Percentiles rank a stretch among this genome's conserved stretches.
phyloP scores from a whole-genome alignment of 169 alveolate genomes.

The Pseudocohnilembus persalinus region DNA sequence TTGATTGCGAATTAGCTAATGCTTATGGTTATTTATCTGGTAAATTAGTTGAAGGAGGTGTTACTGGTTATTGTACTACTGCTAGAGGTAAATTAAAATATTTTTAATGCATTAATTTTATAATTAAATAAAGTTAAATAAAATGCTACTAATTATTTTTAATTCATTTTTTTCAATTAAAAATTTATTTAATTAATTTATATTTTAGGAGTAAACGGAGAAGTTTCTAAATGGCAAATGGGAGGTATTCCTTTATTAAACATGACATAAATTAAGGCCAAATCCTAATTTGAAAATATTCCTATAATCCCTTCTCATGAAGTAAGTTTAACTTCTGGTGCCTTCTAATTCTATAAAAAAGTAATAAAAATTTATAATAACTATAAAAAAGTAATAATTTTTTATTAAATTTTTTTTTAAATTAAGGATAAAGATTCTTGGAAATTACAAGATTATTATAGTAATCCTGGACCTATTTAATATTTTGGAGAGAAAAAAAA shows the following conservation, averaged over 20 bases:
- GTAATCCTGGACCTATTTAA: slow-evolving; percentile 98
- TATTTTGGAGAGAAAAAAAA: slow-evolving; percentile 88
- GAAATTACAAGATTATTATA: slow-evolving; percentile 92
- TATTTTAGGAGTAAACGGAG: background rate
- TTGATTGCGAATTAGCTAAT: slow-evolving; percentile 94
- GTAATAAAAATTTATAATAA: slow-evolving; percentile 16
- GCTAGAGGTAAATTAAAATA: slow-evolving; percentile 95
- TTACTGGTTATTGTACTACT: slow-evolving; percentile 93
- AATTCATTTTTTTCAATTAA: background rate
- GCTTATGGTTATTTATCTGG: slow-evolving; percentile 96
- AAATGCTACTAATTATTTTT: no score
- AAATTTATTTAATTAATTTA: no score
- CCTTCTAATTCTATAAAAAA: slow-evolving; percentile 57
- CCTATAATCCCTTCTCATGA: slow-evolving; percentile 93
- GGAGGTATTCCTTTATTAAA: slow-evolving; percentile 90
- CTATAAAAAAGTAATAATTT: slow-evolving; percentile 74
- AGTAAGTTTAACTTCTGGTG: slow-evolving; percentile 90
- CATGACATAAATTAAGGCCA: slow-evolving; percentile 51
- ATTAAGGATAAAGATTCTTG: slow-evolving; percentile 62
- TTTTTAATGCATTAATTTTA: slow-evolving; percentile 86
- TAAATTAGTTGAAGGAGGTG: slow-evolving; percentile 90
- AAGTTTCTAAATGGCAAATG: slow-evolving; percentile 85
- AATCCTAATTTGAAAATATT: slow-evolving; percentile 70
- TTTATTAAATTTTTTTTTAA: no score
- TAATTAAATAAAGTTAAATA: slow-evolving; percentile 76